phyloP scores from a whole-genome alignment of 352 stramenopile genomes.

The Thraustotheca clavata region DNA sequence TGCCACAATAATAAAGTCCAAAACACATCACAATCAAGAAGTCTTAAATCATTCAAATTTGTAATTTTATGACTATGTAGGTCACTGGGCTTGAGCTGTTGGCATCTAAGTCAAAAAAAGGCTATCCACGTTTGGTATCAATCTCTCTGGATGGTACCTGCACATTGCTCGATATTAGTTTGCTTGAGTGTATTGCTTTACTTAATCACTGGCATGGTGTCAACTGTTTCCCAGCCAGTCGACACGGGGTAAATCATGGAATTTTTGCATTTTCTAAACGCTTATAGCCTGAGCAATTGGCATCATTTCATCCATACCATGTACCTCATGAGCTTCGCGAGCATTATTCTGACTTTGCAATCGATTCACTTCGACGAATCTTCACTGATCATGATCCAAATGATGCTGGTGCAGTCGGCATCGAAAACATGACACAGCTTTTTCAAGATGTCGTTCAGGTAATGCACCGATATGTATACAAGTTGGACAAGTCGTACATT shows the following conservation, averaged over 20 bases:
- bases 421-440: not conserved
- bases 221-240: conserved; percentile 5
- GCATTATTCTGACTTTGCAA: conserved; percentile 2
- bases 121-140: not conserved
- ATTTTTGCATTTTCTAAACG: too few species aligned
- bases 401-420: not conserved
- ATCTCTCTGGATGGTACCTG: conserved; percentile 10
- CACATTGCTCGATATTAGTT: not conserved
- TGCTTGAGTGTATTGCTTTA: not conserved
- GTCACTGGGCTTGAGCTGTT: conserved; percentile 1
- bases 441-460: conserved; percentile 8
- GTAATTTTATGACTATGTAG: not conserved
- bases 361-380: conserved; percentile 17
- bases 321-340: not conserved
- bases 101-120: not conserved
- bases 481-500: not conserved
- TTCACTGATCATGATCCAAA: conserved; percentile 6
- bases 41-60: not conserved
- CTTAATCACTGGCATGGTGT: conserved; percentile 20
- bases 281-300: too few species aligned
- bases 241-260: not conserved
- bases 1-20: not conserved
- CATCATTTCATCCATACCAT: not conserved
- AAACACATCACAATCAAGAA: not conserved
- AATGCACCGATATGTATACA: not conserved